Evolutionary conservation across 176 grass and related monocot species (phyloP), one percentile per base, ranked within the genome.

Genomic region (Eleusine indica): DNA sequence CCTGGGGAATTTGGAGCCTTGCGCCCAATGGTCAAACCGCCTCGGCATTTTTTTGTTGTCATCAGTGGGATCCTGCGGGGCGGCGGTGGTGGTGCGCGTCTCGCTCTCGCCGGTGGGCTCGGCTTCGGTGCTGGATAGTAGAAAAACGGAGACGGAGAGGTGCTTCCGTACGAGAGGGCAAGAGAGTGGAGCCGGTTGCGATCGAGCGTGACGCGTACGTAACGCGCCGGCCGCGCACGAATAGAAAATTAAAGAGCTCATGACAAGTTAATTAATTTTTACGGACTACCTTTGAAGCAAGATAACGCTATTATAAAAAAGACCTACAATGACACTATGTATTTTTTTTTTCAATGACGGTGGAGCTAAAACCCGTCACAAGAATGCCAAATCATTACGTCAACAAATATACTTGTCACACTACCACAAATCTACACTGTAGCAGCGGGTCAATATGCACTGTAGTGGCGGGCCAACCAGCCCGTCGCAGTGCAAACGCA

Each of bases 1-100:
- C 3, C 14, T 16, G 13, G 3, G 82, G 16, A 7, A 2, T 48
- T 78, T 63, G 83, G 41, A 64, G 32, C 54, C 66, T 46, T 66
- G 73, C 14, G 72, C 41, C 48, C 51, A 65, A 66, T 25, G 43
- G 86, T 88, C 86, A 78, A 88, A 56, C 40, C 76, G 2, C 7
- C 9, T 40, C n/a, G 73, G 46, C 30, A 53, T 52, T 76, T 87
- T 75, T 32, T n/a, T 61, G 10, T 16, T 19, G 4, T 9, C 25
- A 57, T 47, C 44, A 47, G 38, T 54, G 61, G 62, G 28, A 62
- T 62, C 41, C 72, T 4, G 53, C 30, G 18, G 18, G 16, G 19
- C 30, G 39, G 40, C 44, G 76, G 58, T 21, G 82, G 48, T 60
- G 78, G 49, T 28, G 85, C 61, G 47, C 17, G 70, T 38, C 3